Conservation (phyloP, 2,329 filamentous ascomycete species). For the Chaetomium sp. region DNA sequence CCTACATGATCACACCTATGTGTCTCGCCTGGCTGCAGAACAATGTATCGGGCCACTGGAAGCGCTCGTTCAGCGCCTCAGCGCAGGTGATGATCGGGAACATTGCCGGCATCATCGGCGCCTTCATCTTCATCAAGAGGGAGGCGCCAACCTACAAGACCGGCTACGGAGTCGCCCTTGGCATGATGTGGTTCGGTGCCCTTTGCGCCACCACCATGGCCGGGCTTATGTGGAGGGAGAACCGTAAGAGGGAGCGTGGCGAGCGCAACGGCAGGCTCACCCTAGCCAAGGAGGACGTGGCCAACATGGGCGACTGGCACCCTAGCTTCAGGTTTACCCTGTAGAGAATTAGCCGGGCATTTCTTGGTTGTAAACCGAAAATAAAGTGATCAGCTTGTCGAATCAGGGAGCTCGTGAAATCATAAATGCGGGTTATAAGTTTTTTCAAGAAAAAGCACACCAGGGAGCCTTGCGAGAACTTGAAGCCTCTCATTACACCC, state of each 20-base stretch:
- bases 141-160: conserved; percentile 43
- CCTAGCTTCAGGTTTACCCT: conserved; percentile 50
- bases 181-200: conserved; percentile 40
- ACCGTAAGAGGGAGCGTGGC: conserved; percentile 49
- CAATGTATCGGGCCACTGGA: conserved; percentile 56
- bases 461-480: too few species aligned
- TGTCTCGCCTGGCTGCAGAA: conserved; percentile 53
- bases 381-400: too few species aligned
- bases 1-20: conserved; percentile 41
- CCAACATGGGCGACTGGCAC: conserved; percentile 56
- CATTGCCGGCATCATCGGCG: conserved; percentile 43
- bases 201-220: conserved; percentile 44
- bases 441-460: too few species aligned
- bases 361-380: too few species aligned
- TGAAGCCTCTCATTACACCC: too few species aligned
- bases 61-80: conserved; percentile 52
- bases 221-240: conserved; percentile 47
- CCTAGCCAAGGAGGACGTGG: conserved; percentile 42
- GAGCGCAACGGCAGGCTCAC: conserved; percentile 48
- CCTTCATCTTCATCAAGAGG: conserved; percentile 41
- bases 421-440: too few species aligned
- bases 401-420: too few species aligned
- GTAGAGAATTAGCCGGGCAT: conserved; percentile 27
- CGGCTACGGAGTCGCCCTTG: conserved; percentile 42
- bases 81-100: conserved; percentile 55